These are phyloP conservation scores for Trichoderma guizhouense DNA, from an alignment of 2,329 filamentous ascomycete species.

Conservation along the genomic window DNA sequence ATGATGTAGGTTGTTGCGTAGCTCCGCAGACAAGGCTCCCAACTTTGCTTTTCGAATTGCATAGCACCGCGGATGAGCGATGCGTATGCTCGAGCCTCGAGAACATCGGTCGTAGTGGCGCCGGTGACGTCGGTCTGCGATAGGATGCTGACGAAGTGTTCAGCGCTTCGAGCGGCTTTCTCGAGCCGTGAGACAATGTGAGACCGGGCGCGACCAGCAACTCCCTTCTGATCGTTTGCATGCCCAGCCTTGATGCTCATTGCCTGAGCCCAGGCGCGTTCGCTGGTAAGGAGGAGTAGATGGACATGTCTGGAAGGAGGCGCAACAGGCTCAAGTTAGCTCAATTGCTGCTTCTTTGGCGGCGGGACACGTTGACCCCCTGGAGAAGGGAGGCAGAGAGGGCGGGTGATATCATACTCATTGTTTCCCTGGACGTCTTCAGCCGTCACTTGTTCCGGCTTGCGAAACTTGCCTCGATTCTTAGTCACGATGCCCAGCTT, in stretches of 20 bases:
- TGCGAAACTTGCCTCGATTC: slow-evolving; percentile 80
- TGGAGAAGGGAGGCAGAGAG: neutral
- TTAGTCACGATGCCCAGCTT: slow-evolving; percentile 80
- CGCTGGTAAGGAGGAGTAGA: slow-evolving; percentile 79
- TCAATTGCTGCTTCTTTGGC: slow-evolving; percentile 4
- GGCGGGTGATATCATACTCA: slow-evolving; percentile 55
- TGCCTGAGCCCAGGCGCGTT: slow-evolving; percentile 91
- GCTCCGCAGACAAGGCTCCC: slow-evolving; percentile 72
- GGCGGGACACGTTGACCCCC: neutral
- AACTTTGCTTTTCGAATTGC: slow-evolving; percentile 83
- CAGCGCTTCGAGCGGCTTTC: slow-evolving; percentile 72
- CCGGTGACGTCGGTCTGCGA: slow-evolving; percentile 59
- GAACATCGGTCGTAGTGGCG: slow-evolving; percentile 66
- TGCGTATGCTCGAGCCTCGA: slow-evolving; percentile 84
- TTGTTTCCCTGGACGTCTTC: slow-evolving; percentile 71
- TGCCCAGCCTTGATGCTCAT: slow-evolving; percentile 90
- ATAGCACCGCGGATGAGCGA: slow-evolving; percentile 72
- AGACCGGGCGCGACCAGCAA: slow-evolving; percentile 73
- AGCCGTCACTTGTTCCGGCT: slow-evolving; percentile 66
- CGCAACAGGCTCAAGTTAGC: neutral
- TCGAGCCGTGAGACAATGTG: slow-evolving; percentile 85
- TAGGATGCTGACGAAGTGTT: slow-evolving; percentile 64
- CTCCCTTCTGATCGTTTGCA: slow-evolving; percentile 73
- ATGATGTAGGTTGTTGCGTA: slow-evolving; percentile 78
- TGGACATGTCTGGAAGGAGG: slow-evolving; percentile 62